Base-by-base conservation (phyloP, 805 yeast genomes). In the Dipodascus geniculatus region DNA sequence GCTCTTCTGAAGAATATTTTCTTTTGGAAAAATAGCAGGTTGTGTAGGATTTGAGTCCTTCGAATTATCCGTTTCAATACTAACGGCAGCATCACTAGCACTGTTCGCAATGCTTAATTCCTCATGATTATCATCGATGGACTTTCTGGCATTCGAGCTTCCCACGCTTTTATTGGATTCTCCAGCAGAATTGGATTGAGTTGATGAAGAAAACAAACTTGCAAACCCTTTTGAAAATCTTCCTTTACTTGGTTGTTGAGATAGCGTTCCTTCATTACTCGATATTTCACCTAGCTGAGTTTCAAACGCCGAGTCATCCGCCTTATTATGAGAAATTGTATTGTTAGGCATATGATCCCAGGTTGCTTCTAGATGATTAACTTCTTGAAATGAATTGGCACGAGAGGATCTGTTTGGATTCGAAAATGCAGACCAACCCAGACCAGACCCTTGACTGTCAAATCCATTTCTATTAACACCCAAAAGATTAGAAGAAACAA, bases 1-100 rank as follows among this genome's bases (percentile, higher is more conserved):
- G 48, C 62, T 54, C 56, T 60, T 60, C 28, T 60, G 62, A 16
- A 60, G 35, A 48, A 60, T 53, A 38, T 52, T 58, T 50, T 55
- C 59, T 44, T 53, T 57, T 47, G 50, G 47, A 33, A 44, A 47
- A 2, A 22, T 22, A 14, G 20, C 17, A 38, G 44, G 44, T 6
- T 38, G 17, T n/a, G 19, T 9, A 3, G 20, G 20, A n/a, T 52
- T 14, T 3, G 57, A 48, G 14, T 57, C 58, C 38, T 48, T 55
- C 8, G 60, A 47, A n/a, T 22, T 23, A 22, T 47, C 49, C 28
- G 49, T 53, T 33, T 54, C 58, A 11, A 53, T 22, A 17, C 56
- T 54, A 11, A 52, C 33, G 23, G 52, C 48, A 22, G 50, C 42
- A 16, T 49, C 58, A 16, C 47, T 31, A 33, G 51, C 48, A 4